Evolutionary conservation across 2,329 filamentous ascomycete genomes (phyloP), one percentile per base, ranked within the genome.

Genomic region (Scedosporium boydii): DNA sequence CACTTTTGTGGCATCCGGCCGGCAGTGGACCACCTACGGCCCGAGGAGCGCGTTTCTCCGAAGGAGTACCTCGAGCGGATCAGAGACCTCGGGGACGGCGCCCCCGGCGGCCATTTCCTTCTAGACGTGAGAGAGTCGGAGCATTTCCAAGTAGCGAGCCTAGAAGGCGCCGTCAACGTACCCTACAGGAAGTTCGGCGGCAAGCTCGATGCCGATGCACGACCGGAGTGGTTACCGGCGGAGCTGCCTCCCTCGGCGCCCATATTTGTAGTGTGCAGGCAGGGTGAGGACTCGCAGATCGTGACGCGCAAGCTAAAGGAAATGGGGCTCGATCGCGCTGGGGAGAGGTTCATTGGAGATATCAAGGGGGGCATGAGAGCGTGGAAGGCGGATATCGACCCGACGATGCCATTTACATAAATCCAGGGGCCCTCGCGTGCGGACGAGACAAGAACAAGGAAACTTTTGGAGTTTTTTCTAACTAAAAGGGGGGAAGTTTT

Each of bases 41-140:
- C 84, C 0, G 79, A 86, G 0, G 88, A 95, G 67, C 83, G 92
- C 7, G 80, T 96, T 41, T 83, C 85, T 0, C 86, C 86, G 0
- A 68, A 74, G 0, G 81, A 87, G 4, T 93, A 91, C 67, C 63
- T 67, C 6, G 59, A 71, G 5, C 59, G 7, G 65, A 26, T 26
- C 6, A 14, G 48, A 1, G 29, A 26, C 14, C 21, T 53, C 23
- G 44, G 21, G 9, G 29, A 38, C 3, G 59, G 59, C 27, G 16
- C 6, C 4, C 64, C 42, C 42, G 58, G 38, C 34, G 29, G 16
- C 6, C 85, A 88, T 61, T 70, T 90, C 1, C 75, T 97, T 2
- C 73, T 98, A 2, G 95, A 98, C 67, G 91, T 96, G 1, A 82
- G 95, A 2, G 91, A 96, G 67, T 85, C 85, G 68, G 89, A 91